Conservation (phyloP, 148 eudicot genomes). For the Rhododendron williamsianum region DNA sequence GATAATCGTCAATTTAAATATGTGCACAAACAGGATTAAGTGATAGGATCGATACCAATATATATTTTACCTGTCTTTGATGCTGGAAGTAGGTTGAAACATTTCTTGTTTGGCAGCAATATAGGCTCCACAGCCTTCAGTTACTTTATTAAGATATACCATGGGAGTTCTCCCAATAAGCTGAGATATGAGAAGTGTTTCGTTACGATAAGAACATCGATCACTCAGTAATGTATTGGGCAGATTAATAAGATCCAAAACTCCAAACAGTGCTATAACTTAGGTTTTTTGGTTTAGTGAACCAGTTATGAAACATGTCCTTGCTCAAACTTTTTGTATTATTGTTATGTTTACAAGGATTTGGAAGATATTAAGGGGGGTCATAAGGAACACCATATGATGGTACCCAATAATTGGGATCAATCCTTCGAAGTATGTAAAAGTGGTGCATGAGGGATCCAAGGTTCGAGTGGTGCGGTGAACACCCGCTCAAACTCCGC, state of each 20-base stretch:
- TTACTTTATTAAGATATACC: conserved; percentile 75
- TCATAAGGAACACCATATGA: not conserved
- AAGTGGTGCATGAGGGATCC: not conserved
- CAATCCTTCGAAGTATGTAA: not conserved
- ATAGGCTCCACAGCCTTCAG: conserved; percentile 85
- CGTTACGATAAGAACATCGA: not conserved
- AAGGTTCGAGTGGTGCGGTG: not conserved
- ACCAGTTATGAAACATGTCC: not conserved
- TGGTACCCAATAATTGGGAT: not conserved
- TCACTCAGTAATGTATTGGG: not conserved
- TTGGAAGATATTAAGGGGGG: not conserved
- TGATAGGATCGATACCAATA: not conserved
- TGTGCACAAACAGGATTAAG: not conserved
- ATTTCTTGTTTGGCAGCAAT: conserved; percentile 95
- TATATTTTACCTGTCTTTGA: conserved; percentile 76
- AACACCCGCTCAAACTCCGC: not conserved
- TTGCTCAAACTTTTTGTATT: too few relatives aligned
- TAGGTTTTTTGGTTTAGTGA: not conserved
- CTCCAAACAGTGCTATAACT: not conserved
- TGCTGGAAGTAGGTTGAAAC: conserved; percentile 92
- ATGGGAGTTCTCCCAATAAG: conserved; percentile 89
- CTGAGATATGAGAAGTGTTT: conserved; percentile 29
- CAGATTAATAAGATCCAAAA: not conserved
- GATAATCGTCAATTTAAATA: not conserved
- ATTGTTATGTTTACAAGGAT: not conserved